Base-by-base conservation (phyloP, 2,329 filamentous ascomycete species). In the Fusarium armeniacum region DNA sequence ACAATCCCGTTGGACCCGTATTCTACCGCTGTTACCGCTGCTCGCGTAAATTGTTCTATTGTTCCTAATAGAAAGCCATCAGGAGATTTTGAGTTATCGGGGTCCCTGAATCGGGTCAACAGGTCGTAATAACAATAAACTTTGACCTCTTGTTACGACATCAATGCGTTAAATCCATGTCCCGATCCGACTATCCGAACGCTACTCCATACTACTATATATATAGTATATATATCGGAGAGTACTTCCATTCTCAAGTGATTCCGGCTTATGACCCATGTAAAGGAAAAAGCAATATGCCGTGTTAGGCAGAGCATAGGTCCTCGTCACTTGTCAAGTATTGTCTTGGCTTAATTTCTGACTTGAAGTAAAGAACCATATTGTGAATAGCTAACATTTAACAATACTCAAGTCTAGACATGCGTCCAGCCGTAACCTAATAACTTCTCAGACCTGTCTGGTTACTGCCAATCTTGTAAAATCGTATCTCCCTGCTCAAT, bases 391-490 rank as follows among this genome's bases (percentile, higher is more conserved):
- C n/a, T 15, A 26, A 40, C 15, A 28, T 51, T n/a, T 40, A 16
- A 15, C 35, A 30, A 24, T 15, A 41, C 41, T 18, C 10, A 20
- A 30, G 26, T 13, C 7, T 15, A 46, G 26, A 46, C 5, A 12
- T 46, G 28, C n/a, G 5, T 12, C n/a, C 13, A 6, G 13, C 15
- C 12, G 32, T 22, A 6, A 10, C n/a, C 6, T 5, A 28, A 12
- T 16, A 11, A 18, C 10, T 20, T 32, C 12, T 32, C n/a, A 11
- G 28, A 16, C n/a, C 22, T 46, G 18, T 20, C 30, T 24, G 15
- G 18, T 69, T 58, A 78, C 55, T 74, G 66, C 77, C 73, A 78
- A 33, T 76, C 47, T 46, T 53, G 60, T 57, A 79, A 44, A 16
- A 58, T 47, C 3, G 77, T 79, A 26, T 78, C 77, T 13, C 62